A percentile compares a stretch with the other conserved stretches of the same genome.
Conservation (phyloP, 495 filamentous ascomycete species). For the Penicillium herquei region DNA sequence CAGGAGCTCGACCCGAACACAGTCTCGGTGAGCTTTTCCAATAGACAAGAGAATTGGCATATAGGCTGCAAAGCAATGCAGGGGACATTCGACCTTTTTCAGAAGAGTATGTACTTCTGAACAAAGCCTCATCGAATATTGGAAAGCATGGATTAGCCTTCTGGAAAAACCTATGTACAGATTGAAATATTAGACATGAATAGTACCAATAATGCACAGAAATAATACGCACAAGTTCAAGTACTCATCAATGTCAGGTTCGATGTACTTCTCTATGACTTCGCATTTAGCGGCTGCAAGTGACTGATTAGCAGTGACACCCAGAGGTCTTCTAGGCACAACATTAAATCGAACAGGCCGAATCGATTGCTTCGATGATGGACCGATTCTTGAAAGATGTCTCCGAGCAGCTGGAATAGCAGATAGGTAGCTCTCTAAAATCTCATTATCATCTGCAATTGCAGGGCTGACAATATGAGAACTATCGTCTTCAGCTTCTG, state of each 20-base stretch:
- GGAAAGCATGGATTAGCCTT: slow-evolving; percentile 40
- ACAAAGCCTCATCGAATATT: slow-evolving; percentile 33
- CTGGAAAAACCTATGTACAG: slow-evolving; percentile 28
- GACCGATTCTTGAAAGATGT: slow-evolving; percentile 34
- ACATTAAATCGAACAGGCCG: slow-evolving; percentile 59
- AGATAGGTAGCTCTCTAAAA: slow-evolving; percentile 28
- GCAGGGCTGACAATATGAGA: slow-evolving; percentile 36
- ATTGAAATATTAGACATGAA: neutral
- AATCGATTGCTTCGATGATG: slow-evolving; percentile 31
- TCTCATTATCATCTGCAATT: slow-evolving; percentile 28
- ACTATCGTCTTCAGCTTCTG: slow-evolving; percentile 20
- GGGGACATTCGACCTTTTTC: slow-evolving; percentile 31
- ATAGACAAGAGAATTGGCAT: slow-evolving; percentile 32
- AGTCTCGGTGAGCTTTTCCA: slow-evolving; percentile 26
- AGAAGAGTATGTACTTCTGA: slow-evolving; percentile 18
- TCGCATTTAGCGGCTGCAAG: slow-evolving; percentile 33
- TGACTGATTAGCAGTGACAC: slow-evolving; percentile 23
- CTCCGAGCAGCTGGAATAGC: neutral
- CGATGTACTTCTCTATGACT: slow-evolving; percentile 39
- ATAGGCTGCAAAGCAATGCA: slow-evolving; percentile 35
- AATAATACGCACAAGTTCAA: slow-evolving; percentile 26
- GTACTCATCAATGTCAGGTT: slow-evolving; percentile 28
- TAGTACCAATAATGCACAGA: neutral
- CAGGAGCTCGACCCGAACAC: slow-evolving; percentile 21
- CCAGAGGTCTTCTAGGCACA: slow-evolving; percentile 47